phyloP scores from a whole-genome alignment of 352 stramenopile species.

The Peronospora tabacina region DNA sequence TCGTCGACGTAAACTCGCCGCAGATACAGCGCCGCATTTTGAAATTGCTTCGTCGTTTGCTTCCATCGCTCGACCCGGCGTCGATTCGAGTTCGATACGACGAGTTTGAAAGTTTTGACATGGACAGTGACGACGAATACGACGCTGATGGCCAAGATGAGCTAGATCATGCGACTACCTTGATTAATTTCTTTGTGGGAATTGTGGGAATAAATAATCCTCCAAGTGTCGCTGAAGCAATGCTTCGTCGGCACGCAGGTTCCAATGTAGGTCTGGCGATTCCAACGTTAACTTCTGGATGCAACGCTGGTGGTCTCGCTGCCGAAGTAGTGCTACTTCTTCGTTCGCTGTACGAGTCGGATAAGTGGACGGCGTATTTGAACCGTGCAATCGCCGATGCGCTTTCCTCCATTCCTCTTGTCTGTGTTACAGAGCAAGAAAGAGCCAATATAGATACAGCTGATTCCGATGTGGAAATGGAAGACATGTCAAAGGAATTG shows the following conservation, averaged over 20 bases:
- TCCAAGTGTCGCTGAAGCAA: constrained; percentile 54
- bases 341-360: constrained; percentile 69
- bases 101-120: constrained; percentile 65
- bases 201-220: constrained; percentile 65
- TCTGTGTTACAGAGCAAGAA: constrained; percentile 35
- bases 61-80: constrained; percentile 63
- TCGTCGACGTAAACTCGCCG: constrained; percentile 66
- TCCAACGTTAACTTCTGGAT: constrained; percentile 20
- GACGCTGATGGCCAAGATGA: constrained; percentile 47
- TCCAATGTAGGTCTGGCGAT: constrained; percentile 1
- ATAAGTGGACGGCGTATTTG: constrained; percentile 63
- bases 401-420: constrained; percentile 39
- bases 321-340: constrained; percentile 77
- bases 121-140: constrained; percentile 78
- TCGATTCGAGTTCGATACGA: constrained; percentile 58
- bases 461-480: constrained; percentile 81
- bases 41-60: constrained; percentile 70
- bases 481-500: constrained; percentile 58
- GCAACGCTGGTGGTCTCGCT: constrained; percentile 39
- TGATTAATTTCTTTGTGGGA: constrained; percentile 75
- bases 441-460: constrained; percentile 10
- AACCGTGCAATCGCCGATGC: constrained; percentile 54
- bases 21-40: constrained; percentile 76
- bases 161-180: constrained; percentile 44
- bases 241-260: constrained; percentile 33